Evolutionary conservation across 23 red algal species (phyloP), one percentile per base, ranked within the genome.

Genomic region (Gracilaria gracilis): DNA sequence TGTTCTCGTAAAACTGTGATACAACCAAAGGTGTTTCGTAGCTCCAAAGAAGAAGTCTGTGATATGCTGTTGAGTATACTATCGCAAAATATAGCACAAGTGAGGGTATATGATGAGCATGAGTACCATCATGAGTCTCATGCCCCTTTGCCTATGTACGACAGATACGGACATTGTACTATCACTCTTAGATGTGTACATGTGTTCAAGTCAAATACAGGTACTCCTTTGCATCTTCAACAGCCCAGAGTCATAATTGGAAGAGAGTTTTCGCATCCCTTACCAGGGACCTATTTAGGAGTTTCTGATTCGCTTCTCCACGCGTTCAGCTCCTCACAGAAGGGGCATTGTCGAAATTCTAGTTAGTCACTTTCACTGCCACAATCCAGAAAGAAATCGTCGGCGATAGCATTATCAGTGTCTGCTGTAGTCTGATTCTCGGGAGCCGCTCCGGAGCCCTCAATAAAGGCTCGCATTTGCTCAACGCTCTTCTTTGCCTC

Each of bases 381-480:
- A 23, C 25, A 19, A 34, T 87, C 53, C 3, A 90, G 57, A 75
- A 90, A 90, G 74, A 81, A 80, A 42, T 79, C 71, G 69, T 90
- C 87, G 17, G 12, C 42, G 5, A 42, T 4, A 40, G 36, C 37
- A 67, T 44, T 33, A 25, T 64, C 33, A 13, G 61, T 38, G 6
- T 71, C 73, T 0, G 47, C 27, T 31, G 82, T 35, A 21, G 39
- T 36, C 7, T 57, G 38, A 42, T 71, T 34, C n/a, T 57, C 62
- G 21, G 62, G 20, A 2, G 51, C 16, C 0, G 24, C 19, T 4
- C 2, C 42, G 3, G 48, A 70, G 19, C 55, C 48, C 31, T 86
- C 82, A 71, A 94, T 94, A 39, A 78, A 4, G 21, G 58, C 70
- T 42, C 93, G 84, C 86, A 84, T 78, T 49, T 46, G 35, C 58